phyloP scores from a whole-genome alignment of 345 rosid genomes.

The Populus pruinosa region DNA sequence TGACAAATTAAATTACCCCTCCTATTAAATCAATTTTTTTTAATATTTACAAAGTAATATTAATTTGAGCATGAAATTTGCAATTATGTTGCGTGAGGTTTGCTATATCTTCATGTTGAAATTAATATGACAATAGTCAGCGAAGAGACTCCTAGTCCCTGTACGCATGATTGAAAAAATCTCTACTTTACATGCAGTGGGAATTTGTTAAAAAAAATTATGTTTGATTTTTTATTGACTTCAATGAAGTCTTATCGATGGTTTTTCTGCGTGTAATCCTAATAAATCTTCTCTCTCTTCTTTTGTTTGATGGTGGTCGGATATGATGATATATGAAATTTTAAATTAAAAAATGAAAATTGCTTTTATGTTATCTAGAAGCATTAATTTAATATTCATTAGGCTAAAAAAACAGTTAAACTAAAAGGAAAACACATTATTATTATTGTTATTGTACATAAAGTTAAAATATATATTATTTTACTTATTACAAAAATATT shows the following conservation, averaged over 20 bases:
- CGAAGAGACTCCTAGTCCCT: background rate
- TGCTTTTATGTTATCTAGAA: too few relatives aligned
- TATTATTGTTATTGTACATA: too few relatives aligned
- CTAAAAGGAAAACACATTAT: accelerated
- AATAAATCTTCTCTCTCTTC: too few relatives aligned
- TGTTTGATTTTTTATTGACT: background rate
- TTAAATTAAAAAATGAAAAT: too few relatives aligned
- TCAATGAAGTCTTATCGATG: too few relatives aligned
- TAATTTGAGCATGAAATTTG: background rate
- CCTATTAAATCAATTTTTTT: too few relatives aligned
- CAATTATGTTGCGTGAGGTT: background rate
- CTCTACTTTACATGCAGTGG: background rate
- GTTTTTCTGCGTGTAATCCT: background rate
- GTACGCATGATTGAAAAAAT: too few relatives aligned
- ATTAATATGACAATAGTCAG: background rate
- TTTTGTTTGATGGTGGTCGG: background rate
- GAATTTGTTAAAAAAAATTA: background rate
- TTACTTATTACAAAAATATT: too few relatives aligned
- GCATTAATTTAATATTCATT: background rate
- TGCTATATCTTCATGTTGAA: background rate
- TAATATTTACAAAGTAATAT: too few relatives aligned
- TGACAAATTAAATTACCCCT: too few relatives aligned
- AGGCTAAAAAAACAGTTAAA: too few relatives aligned
- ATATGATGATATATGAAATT: background rate
- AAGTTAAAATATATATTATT: too few relatives aligned